These are phyloP conservation scores for Euphorbia tirucalli DNA, from an alignment of 345 rosid species.

Conservation along the genomic window DNA sequence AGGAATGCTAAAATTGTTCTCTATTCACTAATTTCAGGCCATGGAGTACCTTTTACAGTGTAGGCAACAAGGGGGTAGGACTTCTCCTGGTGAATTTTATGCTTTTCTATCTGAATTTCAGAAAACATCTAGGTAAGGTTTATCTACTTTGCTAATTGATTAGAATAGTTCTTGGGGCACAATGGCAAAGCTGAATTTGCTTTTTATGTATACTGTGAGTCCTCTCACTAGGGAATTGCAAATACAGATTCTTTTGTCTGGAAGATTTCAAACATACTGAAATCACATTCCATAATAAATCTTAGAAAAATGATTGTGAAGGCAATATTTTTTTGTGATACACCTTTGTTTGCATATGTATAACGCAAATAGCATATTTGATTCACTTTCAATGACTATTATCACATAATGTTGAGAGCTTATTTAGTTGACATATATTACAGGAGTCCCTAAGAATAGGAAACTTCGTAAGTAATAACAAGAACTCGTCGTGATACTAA, in stretches of 20 bases:
- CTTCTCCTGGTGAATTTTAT: constrained; percentile 62
- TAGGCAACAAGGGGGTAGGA: constrained; percentile 50
- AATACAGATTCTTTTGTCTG: not conserved
- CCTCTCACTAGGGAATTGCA: not conserved
- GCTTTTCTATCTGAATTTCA: constrained; percentile 75
- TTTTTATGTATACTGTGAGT: not conserved
- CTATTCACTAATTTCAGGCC: constrained; percentile 45
- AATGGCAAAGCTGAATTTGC: not conserved
- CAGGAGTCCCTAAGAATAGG: constrained; percentile 3
- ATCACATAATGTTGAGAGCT: not conserved
- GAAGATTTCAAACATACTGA: not conserved
- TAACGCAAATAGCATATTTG: not conserved
- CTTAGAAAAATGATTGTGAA: not conserved
- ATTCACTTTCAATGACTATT: not conserved
- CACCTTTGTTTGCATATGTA: not conserved
- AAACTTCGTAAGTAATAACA: not conserved
- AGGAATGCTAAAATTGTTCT: too few species aligned
- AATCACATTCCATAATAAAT: not conserved
- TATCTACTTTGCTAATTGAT: constrained; percentile 5
- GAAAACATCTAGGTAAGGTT: constrained; percentile 69
- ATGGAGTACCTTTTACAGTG: constrained; percentile 78
- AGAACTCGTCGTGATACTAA: not conserved
- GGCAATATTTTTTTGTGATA: not conserved
- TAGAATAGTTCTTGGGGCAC: not conserved
- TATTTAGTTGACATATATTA: not conserved